Percentiles rank a stretch among this genome's conserved stretches.
phyloP scores from a whole-genome alignment of 768 basidiomycete genomes.

The Lactarius pseudohatsudake region DNA sequence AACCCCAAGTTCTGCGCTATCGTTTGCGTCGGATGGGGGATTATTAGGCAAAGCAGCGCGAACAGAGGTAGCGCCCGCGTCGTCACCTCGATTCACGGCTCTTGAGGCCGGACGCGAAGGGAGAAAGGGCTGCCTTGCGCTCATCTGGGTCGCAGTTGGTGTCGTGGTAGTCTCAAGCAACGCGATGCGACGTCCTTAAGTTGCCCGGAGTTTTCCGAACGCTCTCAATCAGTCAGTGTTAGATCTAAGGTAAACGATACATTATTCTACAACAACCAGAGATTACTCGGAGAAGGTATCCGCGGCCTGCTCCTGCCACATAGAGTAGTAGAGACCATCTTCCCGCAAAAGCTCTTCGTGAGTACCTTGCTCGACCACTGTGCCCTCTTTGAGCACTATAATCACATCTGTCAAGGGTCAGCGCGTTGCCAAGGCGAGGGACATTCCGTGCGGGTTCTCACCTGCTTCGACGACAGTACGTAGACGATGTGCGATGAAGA shows the following conservation, averaged over 20 bases:
- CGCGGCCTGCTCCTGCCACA: constrained; percentile 78
- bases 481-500: constrained; percentile 94
- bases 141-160: constrained; percentile 3
- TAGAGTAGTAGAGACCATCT: constrained; percentile 71
- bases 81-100: constrained; percentile 6
- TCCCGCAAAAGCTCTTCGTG: constrained; percentile 79
- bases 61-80: background rate
- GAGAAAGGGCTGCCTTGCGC: constrained; percentile 25
- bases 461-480: constrained; percentile 91
- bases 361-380: constrained; percentile 89
- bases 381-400: constrained; percentile 89
- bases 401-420: constrained; percentile 64
- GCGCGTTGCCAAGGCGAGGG: background rate
- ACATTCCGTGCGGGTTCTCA: constrained; percentile 35
- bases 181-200: background rate
- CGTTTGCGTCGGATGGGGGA: background rate
- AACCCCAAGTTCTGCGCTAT: background rate
- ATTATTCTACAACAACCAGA: constrained; percentile 21
- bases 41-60: background rate
- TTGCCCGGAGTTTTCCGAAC: background rate
- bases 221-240: too few relatives aligned
- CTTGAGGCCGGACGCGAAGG: constrained; percentile 24
- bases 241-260: background rate
- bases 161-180: background rate
- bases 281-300: constrained; percentile 26